Evolutionary conservation across 306 rosid species (phyloP).

Genomic region (Glycine soja): DNA sequence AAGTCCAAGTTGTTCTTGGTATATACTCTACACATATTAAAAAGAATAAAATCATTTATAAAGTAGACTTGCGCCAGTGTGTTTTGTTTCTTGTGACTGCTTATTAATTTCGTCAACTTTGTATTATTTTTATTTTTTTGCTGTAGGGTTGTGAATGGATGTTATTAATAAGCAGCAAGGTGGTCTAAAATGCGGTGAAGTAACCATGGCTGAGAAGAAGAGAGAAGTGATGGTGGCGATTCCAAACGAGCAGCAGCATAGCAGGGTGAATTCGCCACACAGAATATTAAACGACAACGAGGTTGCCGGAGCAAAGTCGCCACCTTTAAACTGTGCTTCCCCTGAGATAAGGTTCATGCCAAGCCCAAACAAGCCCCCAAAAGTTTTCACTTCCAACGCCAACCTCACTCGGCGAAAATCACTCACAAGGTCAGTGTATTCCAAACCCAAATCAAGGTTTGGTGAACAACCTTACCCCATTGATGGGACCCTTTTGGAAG

Average conservation of each 20-base stretch:
- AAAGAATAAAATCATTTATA: not conserved
- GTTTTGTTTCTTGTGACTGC: not conserved
- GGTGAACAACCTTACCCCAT: conserved; percentile 64
- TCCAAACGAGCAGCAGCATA: conserved; percentile 41
- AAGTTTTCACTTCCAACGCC: conserved; percentile 50
- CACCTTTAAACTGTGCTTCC: conserved; percentile 57
- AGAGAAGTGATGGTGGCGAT: conserved; percentile 61
- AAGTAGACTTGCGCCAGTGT: not conserved
- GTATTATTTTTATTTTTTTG: not conserved
- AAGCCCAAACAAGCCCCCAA: conserved; percentile 70
- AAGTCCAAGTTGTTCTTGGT: too few species aligned
- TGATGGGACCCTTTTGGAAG: conserved; percentile 60
- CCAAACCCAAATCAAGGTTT: conserved; percentile 87
- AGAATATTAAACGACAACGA: conserved; percentile 37
- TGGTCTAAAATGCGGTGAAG: conserved; percentile 49
- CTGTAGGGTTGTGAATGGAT: conserved; percentile 55
- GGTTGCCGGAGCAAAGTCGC: conserved; percentile 44
- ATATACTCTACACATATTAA: not conserved
- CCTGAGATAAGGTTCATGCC: conserved; percentile 60
- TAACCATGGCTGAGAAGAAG: conserved; percentile 67
- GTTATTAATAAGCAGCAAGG: conserved; percentile 35
- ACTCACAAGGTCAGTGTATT: conserved; percentile 64
- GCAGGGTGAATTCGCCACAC: conserved; percentile 46
- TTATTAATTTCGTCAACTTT: conserved; percentile 7
- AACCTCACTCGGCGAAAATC: conserved; percentile 55